These are phyloP conservation scores for Macrophomina phaseolina DNA, from an alignment of 2,329 filamentous ascomycete species.

Conservation along the genomic window DNA sequence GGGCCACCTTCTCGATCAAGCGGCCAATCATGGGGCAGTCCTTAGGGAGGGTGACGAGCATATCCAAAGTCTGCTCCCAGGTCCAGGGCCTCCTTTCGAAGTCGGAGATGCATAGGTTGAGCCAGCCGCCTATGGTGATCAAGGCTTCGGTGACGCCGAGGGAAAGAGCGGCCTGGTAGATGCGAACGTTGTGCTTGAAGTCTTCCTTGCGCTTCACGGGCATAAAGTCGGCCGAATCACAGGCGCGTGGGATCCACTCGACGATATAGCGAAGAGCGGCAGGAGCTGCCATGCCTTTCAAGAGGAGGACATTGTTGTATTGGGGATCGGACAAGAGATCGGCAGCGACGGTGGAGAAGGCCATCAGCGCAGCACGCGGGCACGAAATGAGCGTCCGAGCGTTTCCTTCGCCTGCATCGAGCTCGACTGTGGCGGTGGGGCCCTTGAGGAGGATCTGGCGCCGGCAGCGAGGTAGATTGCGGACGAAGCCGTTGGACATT, in stretches of 20 bases:
- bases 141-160: conserved; percentile 25
- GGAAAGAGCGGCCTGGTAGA: conserved; percentile 25
- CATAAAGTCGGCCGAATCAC: conserved; percentile 24
- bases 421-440: conserved; percentile 11
- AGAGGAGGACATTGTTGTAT: conserved; percentile 16
- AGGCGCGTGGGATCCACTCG: conserved; percentile 25
- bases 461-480: conserved; percentile 1
- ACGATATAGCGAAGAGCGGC: conserved; percentile 19
- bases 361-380: conserved; percentile 20
- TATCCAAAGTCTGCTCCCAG: not conserved
- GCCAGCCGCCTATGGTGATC: conserved; percentile 21
- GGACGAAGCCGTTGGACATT: conserved; percentile 11
- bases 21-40: conserved; percentile 14
- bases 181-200: conserved; percentile 23
- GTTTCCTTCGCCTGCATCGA: conserved; percentile 3
- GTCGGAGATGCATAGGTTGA: conserved; percentile 12
- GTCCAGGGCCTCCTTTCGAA: conserved; percentile 8
- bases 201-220: conserved; percentile 22
- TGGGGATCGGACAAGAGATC: not conserved
- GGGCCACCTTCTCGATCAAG: conserved; percentile 25
- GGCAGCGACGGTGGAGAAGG: conserved; percentile 25
- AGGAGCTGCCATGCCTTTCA: conserved; percentile 12
- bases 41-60: conserved; percentile 8
- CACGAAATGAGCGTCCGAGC: not conserved
- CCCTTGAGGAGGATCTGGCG: conserved; percentile 10